Percentiles rank a stretch among this genome's conserved stretches.
Evolutionary conservation across 192 early-diverging fungal genomes (phyloP).

Genomic region (Podila clonocystis): DNA sequence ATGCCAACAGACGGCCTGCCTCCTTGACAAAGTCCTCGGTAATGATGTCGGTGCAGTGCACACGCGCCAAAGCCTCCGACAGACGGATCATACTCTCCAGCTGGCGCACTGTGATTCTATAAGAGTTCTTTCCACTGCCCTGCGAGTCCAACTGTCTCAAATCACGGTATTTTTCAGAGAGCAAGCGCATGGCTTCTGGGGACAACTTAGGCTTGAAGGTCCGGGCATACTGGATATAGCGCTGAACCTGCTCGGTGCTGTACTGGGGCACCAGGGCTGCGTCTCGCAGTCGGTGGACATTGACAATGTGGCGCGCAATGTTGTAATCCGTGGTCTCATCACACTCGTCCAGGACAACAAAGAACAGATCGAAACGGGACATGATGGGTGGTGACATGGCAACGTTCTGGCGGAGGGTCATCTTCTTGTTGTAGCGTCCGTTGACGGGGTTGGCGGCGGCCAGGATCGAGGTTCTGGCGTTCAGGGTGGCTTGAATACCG

Average conservation of each 20-base stretch:
- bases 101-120: conserved; percentile 97
- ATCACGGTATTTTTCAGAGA: conserved; percentile 88
- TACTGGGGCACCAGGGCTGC: conserved; percentile 80
- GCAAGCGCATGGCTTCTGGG: conserved; percentile 75
- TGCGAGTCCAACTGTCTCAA: conserved; percentile 88
- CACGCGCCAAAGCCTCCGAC: conserved; percentile 94
- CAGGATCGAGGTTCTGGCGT: conserved; percentile 93
- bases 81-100: conserved; percentile 96
- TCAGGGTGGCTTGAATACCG: conserved; percentile 94
- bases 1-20: conserved; percentile 84
- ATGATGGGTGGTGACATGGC: conserved; percentile 96
- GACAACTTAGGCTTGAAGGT: conserved; percentile 86
- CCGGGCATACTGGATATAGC: conserved; percentile 91
- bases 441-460: conserved; percentile 97
- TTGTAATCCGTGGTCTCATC: conserved; percentile 88
- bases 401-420: conserved; percentile 97
- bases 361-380: conserved; percentile 99
- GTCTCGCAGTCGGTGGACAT: conserved; percentile 78
- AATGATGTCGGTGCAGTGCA: conserved; percentile 77
- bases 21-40: conserved; percentile 80
- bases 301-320: conserved; percentile 93
- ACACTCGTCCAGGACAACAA: conserved; percentile 95
- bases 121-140: conserved; percentile 73
- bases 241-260: conserved; percentile 75
- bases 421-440: conserved; percentile 94